Conservation (phyloP, 2,329 filamentous ascomycete genomes). For the Fusarium aywerte region DNA sequence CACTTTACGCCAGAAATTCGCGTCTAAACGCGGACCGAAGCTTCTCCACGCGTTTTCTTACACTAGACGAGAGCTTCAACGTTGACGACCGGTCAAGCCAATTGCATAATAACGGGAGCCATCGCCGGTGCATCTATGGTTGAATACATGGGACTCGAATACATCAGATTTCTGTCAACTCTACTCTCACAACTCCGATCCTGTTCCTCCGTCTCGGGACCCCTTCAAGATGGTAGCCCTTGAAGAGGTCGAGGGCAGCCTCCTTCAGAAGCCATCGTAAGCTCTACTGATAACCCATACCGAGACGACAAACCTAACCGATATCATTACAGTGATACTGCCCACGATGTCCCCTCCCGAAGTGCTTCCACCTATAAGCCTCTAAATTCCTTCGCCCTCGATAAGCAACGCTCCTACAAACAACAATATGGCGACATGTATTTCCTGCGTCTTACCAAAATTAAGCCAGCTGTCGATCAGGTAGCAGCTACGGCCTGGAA, state of each 20-base stretch:
- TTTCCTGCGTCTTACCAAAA: conserved; percentile 86
- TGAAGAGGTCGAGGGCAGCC: conserved; percentile 49
- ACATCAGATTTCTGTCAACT: not conserved
- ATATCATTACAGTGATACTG: conserved; percentile 45
- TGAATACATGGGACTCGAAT: not conserved
- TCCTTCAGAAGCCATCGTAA: conserved; percentile 51
- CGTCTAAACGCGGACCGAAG: conserved; percentile 35
- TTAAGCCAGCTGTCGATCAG: conserved; percentile 84
- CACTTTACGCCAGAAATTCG: conserved; percentile 46
- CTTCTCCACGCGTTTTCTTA: conserved; percentile 38
- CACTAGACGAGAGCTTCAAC: conserved; percentile 4
- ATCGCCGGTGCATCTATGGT: not conserved
- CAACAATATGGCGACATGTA: conserved; percentile 99
- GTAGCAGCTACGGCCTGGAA: conserved; percentile 81
- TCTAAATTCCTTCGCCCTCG: conserved; percentile 77
- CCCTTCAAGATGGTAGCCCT: conserved; percentile 50
- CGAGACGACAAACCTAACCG: conserved; percentile 2
- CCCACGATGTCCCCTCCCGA: conserved; percentile 61
- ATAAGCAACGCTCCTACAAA: conserved; percentile 79
- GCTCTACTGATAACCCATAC: conserved; percentile 9
- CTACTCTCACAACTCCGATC: not conserved
- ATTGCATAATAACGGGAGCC: conserved; percentile 4
- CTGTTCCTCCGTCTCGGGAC: not conserved
- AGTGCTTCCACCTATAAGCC: conserved; percentile 74
- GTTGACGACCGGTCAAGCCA: not conserved